A percentile compares a stretch with the other conserved stretches of the same genome.
phyloP scores from a whole-genome alignment of 192 early-diverging fungal genomes.

The Backusella circina region DNA sequence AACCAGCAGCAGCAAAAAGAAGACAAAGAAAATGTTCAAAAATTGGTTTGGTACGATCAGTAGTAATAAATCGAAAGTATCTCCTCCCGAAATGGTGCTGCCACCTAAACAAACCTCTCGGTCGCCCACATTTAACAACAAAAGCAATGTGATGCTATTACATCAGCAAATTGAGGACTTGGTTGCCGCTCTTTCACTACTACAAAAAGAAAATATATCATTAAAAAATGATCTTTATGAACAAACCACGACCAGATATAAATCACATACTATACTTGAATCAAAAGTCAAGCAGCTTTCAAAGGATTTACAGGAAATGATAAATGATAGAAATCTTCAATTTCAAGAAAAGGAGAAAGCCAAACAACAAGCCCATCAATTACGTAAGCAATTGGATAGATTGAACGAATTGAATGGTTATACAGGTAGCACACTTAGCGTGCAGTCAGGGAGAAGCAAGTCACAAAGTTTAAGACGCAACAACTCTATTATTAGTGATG shows the following conservation, averaged over 20 bases:
- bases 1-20: background rate
- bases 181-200: background rate
- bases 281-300: background rate
- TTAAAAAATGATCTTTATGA: background rate
- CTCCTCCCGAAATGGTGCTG: background rate
- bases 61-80: background rate
- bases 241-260: background rate
- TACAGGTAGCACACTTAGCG: background rate
- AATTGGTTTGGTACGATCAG: background rate
- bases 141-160: background rate
- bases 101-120: background rate
- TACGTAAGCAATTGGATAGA: background rate
- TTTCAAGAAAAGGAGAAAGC: background rate
- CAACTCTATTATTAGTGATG: background rate
- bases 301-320: background rate
- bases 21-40: background rate
- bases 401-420: background rate
- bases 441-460: background rate
- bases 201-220: background rate
- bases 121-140: background rate
- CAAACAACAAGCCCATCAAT: background rate
- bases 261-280: background rate
- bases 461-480: background rate
- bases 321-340: background rate
- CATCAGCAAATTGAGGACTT: background rate